Conservation (phyloP, 2,329 filamentous ascomycete genomes). For the Phaeosphaeriaceae sp. region DNA sequence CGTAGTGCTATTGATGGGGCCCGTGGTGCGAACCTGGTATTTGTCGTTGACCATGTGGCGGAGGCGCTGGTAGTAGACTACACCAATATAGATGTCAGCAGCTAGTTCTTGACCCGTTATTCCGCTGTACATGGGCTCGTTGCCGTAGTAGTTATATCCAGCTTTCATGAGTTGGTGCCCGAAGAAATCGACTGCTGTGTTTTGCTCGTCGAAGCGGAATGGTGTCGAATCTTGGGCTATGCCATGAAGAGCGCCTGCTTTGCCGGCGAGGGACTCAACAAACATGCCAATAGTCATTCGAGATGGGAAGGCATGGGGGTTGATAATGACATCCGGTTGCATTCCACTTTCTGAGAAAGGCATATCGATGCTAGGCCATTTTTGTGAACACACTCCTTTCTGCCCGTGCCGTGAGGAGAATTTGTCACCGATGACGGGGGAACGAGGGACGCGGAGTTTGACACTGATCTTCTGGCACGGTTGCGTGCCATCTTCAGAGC, state of each 20-base stretch:
- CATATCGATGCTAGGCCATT: conserved; percentile 94
- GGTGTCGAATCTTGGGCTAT: conserved; percentile 96
- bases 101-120: conserved; percentile 94
- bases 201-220: conserved; percentile 90
- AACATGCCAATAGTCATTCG: conserved; percentile 99
- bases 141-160: conserved; percentile 97
- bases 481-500: conserved; percentile 81
- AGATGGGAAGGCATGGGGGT: conserved; percentile 98
- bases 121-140: conserved; percentile 98
- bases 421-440: conserved; percentile 95
- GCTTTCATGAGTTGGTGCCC: conserved; percentile 94
- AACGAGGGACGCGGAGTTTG: conserved; percentile 89
- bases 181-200: conserved; percentile 93
- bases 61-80: conserved; percentile 97
- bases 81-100: conserved; percentile 94
- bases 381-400: conserved; percentile 95
- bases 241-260: conserved; percentile 91
- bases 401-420: conserved; percentile 98
- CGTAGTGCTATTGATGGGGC: conserved; percentile 86
- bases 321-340: conserved; percentile 97
- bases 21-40: conserved; percentile 96
- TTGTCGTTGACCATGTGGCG: conserved; percentile 99
- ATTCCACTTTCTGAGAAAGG: conserved; percentile 97
- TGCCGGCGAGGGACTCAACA: conserved; percentile 94
- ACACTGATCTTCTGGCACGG: conserved; percentile 87